Percentiles rank a stretch among this genome's conserved stretches.
Evolutionary conservation across 257 asterid species (phyloP).

Genomic region (Przewalskia tangutica): DNA sequence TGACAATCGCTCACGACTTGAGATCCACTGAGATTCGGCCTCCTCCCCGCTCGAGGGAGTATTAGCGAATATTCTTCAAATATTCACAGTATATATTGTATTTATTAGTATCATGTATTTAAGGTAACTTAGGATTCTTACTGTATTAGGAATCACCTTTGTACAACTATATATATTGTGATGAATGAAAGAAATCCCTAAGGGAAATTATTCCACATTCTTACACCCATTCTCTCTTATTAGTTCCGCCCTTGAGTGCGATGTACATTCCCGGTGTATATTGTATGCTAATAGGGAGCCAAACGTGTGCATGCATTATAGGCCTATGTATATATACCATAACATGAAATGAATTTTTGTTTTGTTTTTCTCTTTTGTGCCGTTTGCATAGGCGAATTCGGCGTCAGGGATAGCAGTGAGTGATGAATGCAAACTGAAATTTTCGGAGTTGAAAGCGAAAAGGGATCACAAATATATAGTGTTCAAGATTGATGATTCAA

Average conservation of each 20-base stretch:
- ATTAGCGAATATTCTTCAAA: too few species aligned
- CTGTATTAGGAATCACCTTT: too few species aligned
- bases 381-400: neutral
- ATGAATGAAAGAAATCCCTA: too few species aligned
- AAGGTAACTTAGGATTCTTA: too few species aligned
- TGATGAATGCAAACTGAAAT: slow-evolving; percentile 8
- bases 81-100: too few species aligned
- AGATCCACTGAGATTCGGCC: too few species aligned
- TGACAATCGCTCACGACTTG: too few species aligned
- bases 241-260: neutral
- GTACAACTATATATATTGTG: too few species aligned
- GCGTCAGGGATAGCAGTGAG: neutral
- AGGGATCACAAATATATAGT: neutral
- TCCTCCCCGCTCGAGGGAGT: too few species aligned
- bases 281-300: neutral
- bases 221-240: too few species aligned
- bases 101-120: too few species aligned
- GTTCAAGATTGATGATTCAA: slow-evolving; percentile 5
- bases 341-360: neutral
- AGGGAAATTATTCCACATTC: too few species aligned
- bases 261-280: neutral
- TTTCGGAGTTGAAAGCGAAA: neutral
- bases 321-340: neutral
- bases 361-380: neutral
- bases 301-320: neutral